Percentiles rank a stretch among this genome's conserved stretches.
These are phyloP conservation scores for Liquidambar formosana DNA, from an alignment of 164 flowering plant genomes.

Conservation along the genomic window DNA sequence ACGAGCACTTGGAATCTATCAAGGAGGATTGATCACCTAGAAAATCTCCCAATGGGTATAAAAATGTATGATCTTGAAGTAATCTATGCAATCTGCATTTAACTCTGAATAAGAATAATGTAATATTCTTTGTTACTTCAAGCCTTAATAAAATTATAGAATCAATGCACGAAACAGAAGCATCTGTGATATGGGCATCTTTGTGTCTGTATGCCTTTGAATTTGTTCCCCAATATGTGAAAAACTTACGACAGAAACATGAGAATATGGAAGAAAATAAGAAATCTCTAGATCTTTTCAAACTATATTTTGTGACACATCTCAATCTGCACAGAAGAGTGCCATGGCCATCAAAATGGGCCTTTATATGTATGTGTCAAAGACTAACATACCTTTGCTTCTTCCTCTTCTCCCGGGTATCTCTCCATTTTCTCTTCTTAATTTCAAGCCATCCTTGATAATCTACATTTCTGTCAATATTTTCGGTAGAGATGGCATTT, in stretches of 20 bases:
- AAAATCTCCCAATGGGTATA: not conserved
- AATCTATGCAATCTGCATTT: too few species aligned
- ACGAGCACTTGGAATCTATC: not conserved
- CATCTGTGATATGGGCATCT: not conserved
- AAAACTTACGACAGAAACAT: not conserved
- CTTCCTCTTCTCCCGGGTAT: constrained; percentile 68
- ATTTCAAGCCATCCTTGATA: constrained; percentile 92
- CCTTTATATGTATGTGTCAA: not conserved
- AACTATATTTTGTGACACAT: not conserved
- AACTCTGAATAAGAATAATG: too few species aligned
- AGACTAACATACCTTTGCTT: constrained; percentile 57
- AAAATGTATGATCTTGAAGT: not conserved
- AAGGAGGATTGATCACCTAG: not conserved
- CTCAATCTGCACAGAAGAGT: not conserved
- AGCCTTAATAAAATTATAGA: too few species aligned
- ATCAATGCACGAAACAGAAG: not conserved
- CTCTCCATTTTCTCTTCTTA: constrained; percentile 93
- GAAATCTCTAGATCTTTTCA: not conserved
- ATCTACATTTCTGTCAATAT: constrained; percentile 71
- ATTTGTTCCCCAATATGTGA: not conserved
- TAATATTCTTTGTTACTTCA: too few species aligned
- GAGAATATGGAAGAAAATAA: not conserved
- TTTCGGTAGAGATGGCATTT: constrained; percentile 25
- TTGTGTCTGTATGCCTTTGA: not conserved
- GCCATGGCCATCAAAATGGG: not conserved